Base-by-base conservation (phyloP, 306 rosid genomes). In the Geum urbanum region DNA sequence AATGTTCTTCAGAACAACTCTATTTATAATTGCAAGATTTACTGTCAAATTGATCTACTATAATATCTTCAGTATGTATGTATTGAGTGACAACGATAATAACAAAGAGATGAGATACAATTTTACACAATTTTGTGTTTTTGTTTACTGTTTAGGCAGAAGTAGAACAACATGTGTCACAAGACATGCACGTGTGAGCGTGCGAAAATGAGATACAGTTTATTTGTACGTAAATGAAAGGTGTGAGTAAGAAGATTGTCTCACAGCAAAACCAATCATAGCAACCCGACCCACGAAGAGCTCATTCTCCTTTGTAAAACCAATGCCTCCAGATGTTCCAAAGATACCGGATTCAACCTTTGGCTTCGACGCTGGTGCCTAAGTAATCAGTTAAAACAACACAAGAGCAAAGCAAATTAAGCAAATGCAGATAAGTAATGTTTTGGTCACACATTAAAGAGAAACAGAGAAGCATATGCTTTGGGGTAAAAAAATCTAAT, bases 271-370 rank as follows among this genome's bases (percentile, higher is more conserved):
- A 57, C 99, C 99, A 46, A 94, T 51, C 99, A 94, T 94, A 45
- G 97, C 97, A 78, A 82, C 96, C 59, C 97, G 99, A 67, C 99
- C 97, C 19, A 94, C 99, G 27, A 94, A 94, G 67, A 94, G 97
- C 81, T 94, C 99, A 52, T 94, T 94, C 86, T 88, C 86, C 88
- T 94, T 94, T 0, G 99, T 94, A 72, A 94, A 94, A 40, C 97
- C 99, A 83, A 94, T 84, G 46, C 99, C 99, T 16, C 99, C 99
- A 0, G 99, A 94, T 69, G 99, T 94, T 16, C 99, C 99, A 72
- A 94, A 91, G 55, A 94, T 2, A 22, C 99, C 99, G 76, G 85
- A 90, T 81, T 94, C 99, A 76, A 91, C 97, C 87, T 87, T 91
- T 18, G 78, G 79, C 85, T 94, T 91, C 19, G 90, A 72, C 77